Base-by-base conservation (phyloP, 352 stramenopile genomes). In the Phytophthora sp. region DNA sequence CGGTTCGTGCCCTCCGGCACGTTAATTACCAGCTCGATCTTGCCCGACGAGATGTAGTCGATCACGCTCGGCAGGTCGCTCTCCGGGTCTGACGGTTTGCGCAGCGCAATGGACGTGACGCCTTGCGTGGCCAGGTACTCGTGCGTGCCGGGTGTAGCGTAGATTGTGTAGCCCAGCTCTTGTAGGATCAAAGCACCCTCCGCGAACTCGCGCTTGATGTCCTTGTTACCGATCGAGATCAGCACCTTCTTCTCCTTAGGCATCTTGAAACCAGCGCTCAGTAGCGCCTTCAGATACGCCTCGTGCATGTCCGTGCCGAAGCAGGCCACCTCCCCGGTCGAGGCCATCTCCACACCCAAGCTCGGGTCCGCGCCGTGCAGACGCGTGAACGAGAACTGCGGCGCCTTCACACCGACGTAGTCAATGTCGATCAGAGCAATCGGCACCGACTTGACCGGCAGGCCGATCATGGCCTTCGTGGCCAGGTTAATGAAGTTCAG, bases 401-500 rank as follows among this genome's bases (percentile, higher is more conserved):
- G 87, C 4, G 89, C 88, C 76, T 96, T 96, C 21, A 97, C 86
- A 39, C 82, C 89, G 2, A 97, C 88, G 75, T 96, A 97, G 71
- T 98, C 95, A 73, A 98, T 98, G 76, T 99, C 96, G n/a, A 98
- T 88, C 3, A 99, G 79, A 23, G 93, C 94, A 68, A 99, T 99
- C 35, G 95, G 96, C 82, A 98, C 98, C 30, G 94, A 94, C 68
- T 97, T 93, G 45, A 95, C 85, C 16, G 82, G 80, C 38, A 96
- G 57, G n/a, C 93, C 91, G 38, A 97, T 80, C 93, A 98, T 98
- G 24, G 89, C 94, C 73, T 90, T 92, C 26, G 96, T 99, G 20
- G 98, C 96, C 31, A 99, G 78, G 60, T 94, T 97, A 82, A 99
- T 99, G 74, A 99, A 99, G 80, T 99, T 99, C 62, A 96, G 75